phyloP scores from a whole-genome alignment of 1,284 basidiomycete genomes.

The Tilletia walkeri region DNA sequence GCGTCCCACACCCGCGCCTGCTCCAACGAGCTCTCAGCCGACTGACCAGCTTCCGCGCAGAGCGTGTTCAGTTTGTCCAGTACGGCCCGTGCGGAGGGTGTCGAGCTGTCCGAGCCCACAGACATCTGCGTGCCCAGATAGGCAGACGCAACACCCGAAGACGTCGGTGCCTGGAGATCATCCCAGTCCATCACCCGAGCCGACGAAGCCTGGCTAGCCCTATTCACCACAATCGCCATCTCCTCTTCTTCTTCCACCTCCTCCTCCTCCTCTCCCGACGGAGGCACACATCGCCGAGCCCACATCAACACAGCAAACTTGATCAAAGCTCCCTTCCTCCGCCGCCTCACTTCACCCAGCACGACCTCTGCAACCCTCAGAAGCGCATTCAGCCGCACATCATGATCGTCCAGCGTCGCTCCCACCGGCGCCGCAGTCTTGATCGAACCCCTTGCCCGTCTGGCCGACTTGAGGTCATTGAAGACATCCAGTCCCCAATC shows the following conservation, averaged over 20 bases:
- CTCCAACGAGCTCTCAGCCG: neutral
- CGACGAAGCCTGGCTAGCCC: no score
- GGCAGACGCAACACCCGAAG: neutral
- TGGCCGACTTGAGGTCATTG: neutral
- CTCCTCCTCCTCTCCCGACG: neutral
- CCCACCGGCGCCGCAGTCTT: neutral
- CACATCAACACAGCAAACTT: slow-evolving; percentile 14
- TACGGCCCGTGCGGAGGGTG: neutral
- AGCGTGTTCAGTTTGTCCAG: neutral
- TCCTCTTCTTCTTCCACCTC: neutral
- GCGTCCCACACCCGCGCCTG: neutral
- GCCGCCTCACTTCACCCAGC: slow-evolving; percentile 1
- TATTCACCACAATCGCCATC: neutral
- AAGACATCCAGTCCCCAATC: slow-evolving; percentile 9
- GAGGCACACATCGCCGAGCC: slow-evolving; percentile 6
- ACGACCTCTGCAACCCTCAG: slow-evolving; percentile 12
- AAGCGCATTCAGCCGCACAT: slow-evolving; percentile 13
- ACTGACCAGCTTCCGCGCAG: neutral
- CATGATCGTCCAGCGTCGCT: neutral
- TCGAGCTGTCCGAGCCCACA: neutral
- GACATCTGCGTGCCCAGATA: neutral
- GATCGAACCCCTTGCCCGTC: neutral
- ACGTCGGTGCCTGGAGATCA: neutral
- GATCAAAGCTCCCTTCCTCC: neutral
- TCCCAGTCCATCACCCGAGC: neutral